Evolutionary conservation across 2,329 filamentous ascomycete genomes (phyloP).

Genomic region (Colletotrichum euphorbiae): DNA sequence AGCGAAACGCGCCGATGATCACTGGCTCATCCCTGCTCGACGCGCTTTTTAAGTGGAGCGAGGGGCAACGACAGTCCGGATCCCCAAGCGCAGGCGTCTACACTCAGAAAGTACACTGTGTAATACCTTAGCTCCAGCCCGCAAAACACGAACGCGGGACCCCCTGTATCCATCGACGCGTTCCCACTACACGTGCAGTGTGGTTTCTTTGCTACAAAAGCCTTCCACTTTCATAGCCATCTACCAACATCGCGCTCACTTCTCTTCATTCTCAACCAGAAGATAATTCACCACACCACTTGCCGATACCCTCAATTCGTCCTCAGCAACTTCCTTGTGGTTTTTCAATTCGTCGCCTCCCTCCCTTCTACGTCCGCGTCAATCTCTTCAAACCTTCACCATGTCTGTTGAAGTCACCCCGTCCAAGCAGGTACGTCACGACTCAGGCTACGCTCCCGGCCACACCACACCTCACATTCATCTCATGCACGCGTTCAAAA

Average conservation of each 20-base stretch:
- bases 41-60: conserved; percentile 34
- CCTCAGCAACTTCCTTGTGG: conserved; percentile 37
- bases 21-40: conserved; percentile 19
- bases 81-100: conserved; percentile 16
- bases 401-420: conserved; percentile 81
- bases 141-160: conserved; percentile 32
- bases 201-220: conserved; percentile 38
- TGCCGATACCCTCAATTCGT: conserved; percentile 20
- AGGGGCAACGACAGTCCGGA: not conserved
- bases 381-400: conserved; percentile 48
- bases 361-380: conserved; percentile 6
- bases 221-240: conserved; percentile 11
- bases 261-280: conserved; percentile 30
- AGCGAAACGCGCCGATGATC: conserved; percentile 32
- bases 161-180: conserved; percentile 33
- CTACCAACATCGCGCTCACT: conserved; percentile 7
- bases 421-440: conserved; percentile 66
- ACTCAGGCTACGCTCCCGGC: conserved; percentile 23
- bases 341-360: not conserved
- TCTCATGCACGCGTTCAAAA: not conserved
- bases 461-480: not conserved
- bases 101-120: not conserved
- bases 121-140: not conserved
- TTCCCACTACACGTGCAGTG: conserved; percentile 32
- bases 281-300: conserved; percentile 5